These are phyloP conservation scores for Fusarium subtropicale DNA, from an alignment of 2,329 filamentous ascomycete species.

Conservation along the genomic window DNA sequence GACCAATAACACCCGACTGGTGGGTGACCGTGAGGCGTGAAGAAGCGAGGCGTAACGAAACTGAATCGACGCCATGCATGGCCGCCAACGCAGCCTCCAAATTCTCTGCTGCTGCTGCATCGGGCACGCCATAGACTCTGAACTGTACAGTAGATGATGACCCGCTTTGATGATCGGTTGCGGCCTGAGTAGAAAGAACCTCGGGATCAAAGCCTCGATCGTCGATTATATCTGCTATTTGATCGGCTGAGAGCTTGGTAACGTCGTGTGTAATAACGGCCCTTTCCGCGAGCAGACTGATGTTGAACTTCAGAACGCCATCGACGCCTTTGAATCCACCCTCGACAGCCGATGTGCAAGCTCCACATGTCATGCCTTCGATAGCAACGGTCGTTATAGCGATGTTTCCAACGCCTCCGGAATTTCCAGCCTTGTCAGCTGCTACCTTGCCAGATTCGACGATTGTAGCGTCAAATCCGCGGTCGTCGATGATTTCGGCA, in stretches of 20 bases:
- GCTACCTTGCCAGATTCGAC: conserved; percentile 73
- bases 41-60: conserved; percentile 77
- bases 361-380: conserved; percentile 97
- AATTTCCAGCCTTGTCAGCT: conserved; percentile 27
- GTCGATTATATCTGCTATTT: conserved; percentile 86
- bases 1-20: conserved; percentile 76
- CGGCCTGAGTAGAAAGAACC: conserved; percentile 79
- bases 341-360: conserved; percentile 93
- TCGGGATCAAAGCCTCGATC: conserved; percentile 89
- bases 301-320: conserved; percentile 90
- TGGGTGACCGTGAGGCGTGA: conserved; percentile 81
- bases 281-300: conserved; percentile 91
- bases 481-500: conserved; percentile 71
- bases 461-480: conserved; percentile 84
- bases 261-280: conserved; percentile 89
- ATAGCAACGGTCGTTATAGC: conserved; percentile 87
- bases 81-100: conserved; percentile 76
- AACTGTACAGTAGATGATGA: conserved; percentile 75
- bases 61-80: conserved; percentile 79
- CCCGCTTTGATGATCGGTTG: conserved; percentile 65
- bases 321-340: conserved; percentile 80
- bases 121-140: conserved; percentile 83
- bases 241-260: conserved; percentile 73
- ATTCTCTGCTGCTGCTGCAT: conserved; percentile 75
- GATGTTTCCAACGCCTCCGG: conserved; percentile 56